Conservation (phyloP, 2,329 filamentous ascomycete species). For the Parafenestella ontariensis region DNA sequence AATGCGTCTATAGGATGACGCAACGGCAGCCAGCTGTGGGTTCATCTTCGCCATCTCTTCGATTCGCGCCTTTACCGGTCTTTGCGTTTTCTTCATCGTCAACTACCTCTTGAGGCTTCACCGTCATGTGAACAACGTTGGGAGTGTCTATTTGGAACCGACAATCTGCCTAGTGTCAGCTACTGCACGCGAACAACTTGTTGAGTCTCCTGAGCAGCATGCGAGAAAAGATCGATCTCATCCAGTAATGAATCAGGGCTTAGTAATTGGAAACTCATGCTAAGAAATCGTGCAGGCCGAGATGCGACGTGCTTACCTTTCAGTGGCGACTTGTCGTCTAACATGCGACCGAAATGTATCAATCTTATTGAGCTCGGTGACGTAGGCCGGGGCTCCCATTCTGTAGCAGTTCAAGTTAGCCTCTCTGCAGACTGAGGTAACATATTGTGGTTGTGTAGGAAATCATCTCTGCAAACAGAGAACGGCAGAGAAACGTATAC, state of each 20-base stretch:
- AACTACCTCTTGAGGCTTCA: conserved; percentile 82
- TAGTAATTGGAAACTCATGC: conserved; percentile 27
- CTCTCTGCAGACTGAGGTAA: conserved; percentile 4
- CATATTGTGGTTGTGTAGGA: conserved; percentile 13
- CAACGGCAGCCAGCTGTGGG: conserved; percentile 68
- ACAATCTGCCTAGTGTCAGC: conserved; percentile 65
- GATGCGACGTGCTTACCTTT: conserved; percentile 68
- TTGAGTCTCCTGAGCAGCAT: conserved; percentile 1
- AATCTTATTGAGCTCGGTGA: conserved; percentile 89
- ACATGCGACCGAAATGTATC: conserved; percentile 88
- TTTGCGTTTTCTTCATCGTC: conserved; percentile 82
- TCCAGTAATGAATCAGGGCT: conserved; percentile 18
- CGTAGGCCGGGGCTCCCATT: conserved; percentile 87
- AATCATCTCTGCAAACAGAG: conserved; percentile 5
- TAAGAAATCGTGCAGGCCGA: conserved; percentile 18
- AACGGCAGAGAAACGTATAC: not conserved
- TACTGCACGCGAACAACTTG: not conserved
- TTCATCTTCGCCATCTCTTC: conserved; percentile 62
- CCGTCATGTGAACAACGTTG: conserved; percentile 94
- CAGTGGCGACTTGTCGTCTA: conserved; percentile 86
- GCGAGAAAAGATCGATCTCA: conserved; percentile 4
- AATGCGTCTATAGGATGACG: conserved; percentile 62
- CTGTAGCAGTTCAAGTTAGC: conserved; percentile 47
- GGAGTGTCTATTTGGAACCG: conserved; percentile 75
- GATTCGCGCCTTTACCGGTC: conserved; percentile 62